phyloP scores from a whole-genome alignment of 2,329 filamentous ascomycete genomes.

The Coniella vitis region DNA sequence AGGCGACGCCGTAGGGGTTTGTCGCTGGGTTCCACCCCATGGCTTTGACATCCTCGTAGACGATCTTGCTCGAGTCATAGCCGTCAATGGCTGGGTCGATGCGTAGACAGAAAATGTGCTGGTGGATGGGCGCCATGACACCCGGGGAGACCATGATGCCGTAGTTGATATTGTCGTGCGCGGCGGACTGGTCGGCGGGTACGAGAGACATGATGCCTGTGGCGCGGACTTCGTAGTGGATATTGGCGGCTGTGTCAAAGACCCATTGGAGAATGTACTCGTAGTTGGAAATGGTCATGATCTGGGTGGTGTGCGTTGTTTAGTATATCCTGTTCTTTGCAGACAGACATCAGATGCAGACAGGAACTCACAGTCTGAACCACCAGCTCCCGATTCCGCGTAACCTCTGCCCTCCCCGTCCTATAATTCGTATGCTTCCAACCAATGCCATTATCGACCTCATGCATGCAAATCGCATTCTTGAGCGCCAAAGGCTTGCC shows the following conservation, averaged over 20 bases:
- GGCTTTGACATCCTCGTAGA: constrained; percentile 45
- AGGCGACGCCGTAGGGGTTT: constrained; percentile 1
- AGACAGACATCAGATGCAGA: constrained; percentile 3
- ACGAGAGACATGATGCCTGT: constrained; percentile 38
- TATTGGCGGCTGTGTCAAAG: constrained; percentile 42
- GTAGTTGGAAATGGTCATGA: constrained; percentile 53
- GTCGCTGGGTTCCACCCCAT: constrained; percentile 6
- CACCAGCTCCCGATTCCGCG: constrained; percentile 43
- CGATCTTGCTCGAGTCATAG: constrained; percentile 38
- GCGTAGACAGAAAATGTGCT: constrained; percentile 48
- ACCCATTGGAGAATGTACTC: constrained; percentile 35
- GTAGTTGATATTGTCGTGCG: constrained; percentile 14
- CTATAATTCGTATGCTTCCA: constrained; percentile 52
- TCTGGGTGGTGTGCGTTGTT: constrained; percentile 25
- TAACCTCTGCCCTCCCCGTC: constrained; percentile 43
- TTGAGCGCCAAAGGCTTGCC: constrained; percentile 38
- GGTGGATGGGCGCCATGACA: constrained; percentile 50
- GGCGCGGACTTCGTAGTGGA: constrained; percentile 17
- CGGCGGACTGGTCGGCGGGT: constrained; percentile 33
- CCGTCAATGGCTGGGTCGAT: constrained; percentile 51
- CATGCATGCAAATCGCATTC: constrained; percentile 50
- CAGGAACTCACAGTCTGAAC: constrained; percentile 38
- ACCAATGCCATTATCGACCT: constrained; percentile 50
- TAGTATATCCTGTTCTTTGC: not conserved
- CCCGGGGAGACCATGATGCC: constrained; percentile 40